Evolutionary conservation across 2,329 filamentous ascomycete species (phyloP), one percentile per base, ranked within the genome.

Genomic region (Kalaharituber pfeilii): DNA sequence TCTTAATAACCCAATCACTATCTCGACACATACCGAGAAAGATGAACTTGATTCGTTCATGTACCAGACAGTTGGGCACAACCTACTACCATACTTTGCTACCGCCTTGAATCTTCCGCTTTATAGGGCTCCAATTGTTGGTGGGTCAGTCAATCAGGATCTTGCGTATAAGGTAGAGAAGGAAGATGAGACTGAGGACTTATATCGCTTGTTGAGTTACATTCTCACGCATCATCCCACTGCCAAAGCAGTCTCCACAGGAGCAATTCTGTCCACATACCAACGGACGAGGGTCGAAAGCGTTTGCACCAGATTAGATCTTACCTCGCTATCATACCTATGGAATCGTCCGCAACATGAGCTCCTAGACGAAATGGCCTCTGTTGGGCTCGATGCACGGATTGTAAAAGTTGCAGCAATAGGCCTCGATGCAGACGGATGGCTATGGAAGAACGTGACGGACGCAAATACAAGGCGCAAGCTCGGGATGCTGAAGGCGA

Each of bases 51-150:
- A 98, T 69, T 95, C 88, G 71, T 96, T 91, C 79, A 98, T 98
- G 91, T 98, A 96, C 73, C 91, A 98, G 72, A 98, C 91, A 2
- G 85, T 95, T 57, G 91, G 91, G 11, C 86, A 96, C 69, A 76
- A 79, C 55, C 73, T 95, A 18, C 82, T 96, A 55, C 86, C 88
- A 2, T 75, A 94, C 15, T 96, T 95, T 66, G 80, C 81, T 57
- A 69, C 77, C 49, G 87, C 86, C 29, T 80, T 94, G 1, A 79
- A 75, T 0, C 73, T 96, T 29, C 89, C 89, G 24, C 74, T 98
- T 1, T 95, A 91, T 68, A 81, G 91, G 20, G 78, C 81, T 62
- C 72, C 79, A 52, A 95, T 96, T 62, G 66, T 68, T 1, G 91
- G 89, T 39, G 72, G 70, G 4, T 83, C 86, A 0, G 74, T 83